Evolutionary conservation across 495 filamentous ascomycete genomes (phyloP).

Genomic region (Cryomyces antarcticus): DNA sequence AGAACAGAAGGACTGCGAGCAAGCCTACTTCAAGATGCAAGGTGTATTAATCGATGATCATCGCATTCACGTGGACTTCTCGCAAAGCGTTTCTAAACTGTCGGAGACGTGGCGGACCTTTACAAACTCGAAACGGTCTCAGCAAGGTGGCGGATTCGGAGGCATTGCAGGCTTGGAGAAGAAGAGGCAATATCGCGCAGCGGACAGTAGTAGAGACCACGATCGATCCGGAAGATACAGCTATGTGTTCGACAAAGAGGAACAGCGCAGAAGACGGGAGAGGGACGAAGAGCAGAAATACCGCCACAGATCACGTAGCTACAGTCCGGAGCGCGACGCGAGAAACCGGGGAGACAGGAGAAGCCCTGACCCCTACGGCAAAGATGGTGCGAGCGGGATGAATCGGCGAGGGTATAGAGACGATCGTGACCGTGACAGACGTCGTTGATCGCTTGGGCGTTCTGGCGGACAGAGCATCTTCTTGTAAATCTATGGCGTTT

Average conservation of each 20-base stretch:
- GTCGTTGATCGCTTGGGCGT: too few species aligned
- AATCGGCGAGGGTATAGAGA: not conserved
- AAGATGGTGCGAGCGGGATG: conserved; percentile 6
- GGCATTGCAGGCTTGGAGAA: conserved; percentile 73
- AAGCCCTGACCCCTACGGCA: conserved; percentile 8
- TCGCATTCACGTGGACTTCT: conserved; percentile 96
- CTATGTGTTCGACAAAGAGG: conserved; percentile 70
- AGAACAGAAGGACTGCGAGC: conserved; percentile 77
- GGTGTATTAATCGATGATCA: conserved; percentile 91
- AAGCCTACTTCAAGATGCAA: conserved; percentile 98
- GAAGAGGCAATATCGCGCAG: conserved; percentile 70
- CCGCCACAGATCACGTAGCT: too few species aligned
- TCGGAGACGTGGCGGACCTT: conserved; percentile 78
- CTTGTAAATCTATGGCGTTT: too few species aligned
- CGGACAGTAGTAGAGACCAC: conserved; percentile 18
- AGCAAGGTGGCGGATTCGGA: conserved; percentile 54
- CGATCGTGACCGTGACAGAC: too few species aligned
- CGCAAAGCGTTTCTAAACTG: conserved; percentile 78
- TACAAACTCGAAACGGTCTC: conserved; percentile 65
- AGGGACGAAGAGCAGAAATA: not conserved
- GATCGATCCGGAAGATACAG: conserved; percentile 28
- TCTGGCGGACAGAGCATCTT: too few species aligned
- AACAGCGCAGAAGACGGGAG: conserved; percentile 23
- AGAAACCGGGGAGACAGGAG: conserved; percentile 24
- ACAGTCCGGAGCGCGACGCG: not conserved